These are phyloP conservation scores for Funneliformis mosseae DNA, from an alignment of 192 early-diverging fungal species.

Conservation along the genomic window DNA sequence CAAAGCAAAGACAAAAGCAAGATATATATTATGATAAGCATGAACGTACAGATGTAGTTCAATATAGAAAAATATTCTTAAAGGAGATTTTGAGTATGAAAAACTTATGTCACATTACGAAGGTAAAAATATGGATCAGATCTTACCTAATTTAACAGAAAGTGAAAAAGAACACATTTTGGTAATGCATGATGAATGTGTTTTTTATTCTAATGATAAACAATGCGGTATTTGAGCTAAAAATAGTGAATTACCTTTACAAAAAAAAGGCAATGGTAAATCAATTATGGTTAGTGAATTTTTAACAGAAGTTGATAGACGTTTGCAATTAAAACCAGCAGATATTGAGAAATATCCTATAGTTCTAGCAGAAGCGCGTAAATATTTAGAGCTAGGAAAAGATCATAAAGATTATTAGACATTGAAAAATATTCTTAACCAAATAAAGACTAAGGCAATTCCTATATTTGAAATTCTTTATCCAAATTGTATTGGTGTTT, in stretches of 20 bases:
- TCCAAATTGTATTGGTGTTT: slow-evolving; percentile 19
- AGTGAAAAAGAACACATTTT: neutral
- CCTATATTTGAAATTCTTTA: slow-evolving; percentile 25
- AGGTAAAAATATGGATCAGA: slow-evolving; percentile 9
- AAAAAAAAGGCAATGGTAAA: slow-evolving; percentile 17
- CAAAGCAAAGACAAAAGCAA: neutral
- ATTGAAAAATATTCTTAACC: slow-evolving; percentile 9
- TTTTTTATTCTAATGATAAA: neutral
- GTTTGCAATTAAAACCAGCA: neutral
- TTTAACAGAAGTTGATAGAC: slow-evolving; percentile 6
- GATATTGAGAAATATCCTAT: neutral
- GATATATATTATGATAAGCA: neutral
- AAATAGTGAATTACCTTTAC: neutral
- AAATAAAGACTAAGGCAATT: slow-evolving; percentile 27
- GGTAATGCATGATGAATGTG: no score
- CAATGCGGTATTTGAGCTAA: neutral
- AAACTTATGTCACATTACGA: slow-evolving; percentile 4
- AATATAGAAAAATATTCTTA: slow-evolving; percentile 11
- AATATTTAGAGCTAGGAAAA: neutral
- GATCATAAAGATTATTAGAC: slow-evolving; percentile 22
- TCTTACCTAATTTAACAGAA: neutral
- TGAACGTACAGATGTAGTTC: neutral
- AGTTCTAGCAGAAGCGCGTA: neutral
- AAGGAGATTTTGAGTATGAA: neutral
- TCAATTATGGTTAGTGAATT: neutral